Evolutionary conservation across 768 basidiomycete species (phyloP).

Genomic region (Kwoniella dejecticola): DNA sequence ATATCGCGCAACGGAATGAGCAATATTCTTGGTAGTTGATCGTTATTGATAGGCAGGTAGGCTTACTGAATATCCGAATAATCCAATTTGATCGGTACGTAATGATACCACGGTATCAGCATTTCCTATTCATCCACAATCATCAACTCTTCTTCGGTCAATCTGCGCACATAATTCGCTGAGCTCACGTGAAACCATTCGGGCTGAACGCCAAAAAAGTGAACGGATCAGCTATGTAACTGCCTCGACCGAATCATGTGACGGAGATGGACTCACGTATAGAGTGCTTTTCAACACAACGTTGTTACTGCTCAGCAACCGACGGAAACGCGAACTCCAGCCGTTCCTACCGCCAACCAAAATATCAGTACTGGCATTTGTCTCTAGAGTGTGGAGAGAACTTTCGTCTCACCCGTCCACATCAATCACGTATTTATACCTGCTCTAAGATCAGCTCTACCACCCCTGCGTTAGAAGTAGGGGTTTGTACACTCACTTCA

Average conservation of each 20-base stretch:
- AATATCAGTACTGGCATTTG: background rate
- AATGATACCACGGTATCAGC: slow-evolving; percentile 53
- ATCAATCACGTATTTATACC: slow-evolving; percentile 49
- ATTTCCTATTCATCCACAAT: slow-evolving; percentile 22
- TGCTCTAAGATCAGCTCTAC: slow-evolving; percentile 2
- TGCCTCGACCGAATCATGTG: background rate
- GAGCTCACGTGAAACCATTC: slow-evolving; percentile 47
- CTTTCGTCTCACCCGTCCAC: slow-evolving; percentile 50
- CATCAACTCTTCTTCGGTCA: too few species aligned
- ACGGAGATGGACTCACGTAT: slow-evolving; percentile 51
- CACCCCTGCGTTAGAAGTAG: background rate
- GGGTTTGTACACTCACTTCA: slow-evolving; percentile 33
- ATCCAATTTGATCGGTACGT: slow-evolving; percentile 50
- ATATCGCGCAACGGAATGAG: background rate
- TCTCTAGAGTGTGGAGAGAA: background rate
- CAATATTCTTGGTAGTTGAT: too few species aligned
- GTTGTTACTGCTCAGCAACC: slow-evolving; percentile 44
- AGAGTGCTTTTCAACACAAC: slow-evolving; percentile 51
- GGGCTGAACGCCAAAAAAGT: slow-evolving; percentile 28
- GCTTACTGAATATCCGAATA: slow-evolving; percentile 53
- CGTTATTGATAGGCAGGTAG: too few species aligned
- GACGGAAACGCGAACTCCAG: slow-evolving; percentile 47
- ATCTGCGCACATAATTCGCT: too few species aligned
- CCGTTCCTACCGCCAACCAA: slow-evolving; percentile 33
- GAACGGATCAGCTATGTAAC: background rate